Conservation (phyloP, 768 basidiomycete genomes). For the Fomitopsis serialis region DNA sequence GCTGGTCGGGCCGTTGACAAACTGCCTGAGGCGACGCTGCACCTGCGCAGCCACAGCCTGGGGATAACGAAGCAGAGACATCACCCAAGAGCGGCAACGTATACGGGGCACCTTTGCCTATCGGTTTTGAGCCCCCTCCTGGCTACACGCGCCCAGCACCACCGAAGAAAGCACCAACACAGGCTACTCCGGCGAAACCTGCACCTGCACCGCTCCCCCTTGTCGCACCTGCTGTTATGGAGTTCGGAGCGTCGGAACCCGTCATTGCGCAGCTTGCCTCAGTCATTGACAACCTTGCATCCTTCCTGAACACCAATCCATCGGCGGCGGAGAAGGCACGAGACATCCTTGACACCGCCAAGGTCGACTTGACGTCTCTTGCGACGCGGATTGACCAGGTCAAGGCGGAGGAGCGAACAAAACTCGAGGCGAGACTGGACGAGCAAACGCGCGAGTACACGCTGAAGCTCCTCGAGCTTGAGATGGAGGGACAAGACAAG, state of each 20-base stretch:
- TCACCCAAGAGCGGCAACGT: slow-evolving; percentile 28
- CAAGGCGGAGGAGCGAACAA: slow-evolving; percentile 71
- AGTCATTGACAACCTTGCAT: slow-evolving; percentile 88
- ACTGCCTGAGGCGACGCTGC: slow-evolving; percentile 19
- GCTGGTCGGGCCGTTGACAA: slow-evolving; percentile 33
- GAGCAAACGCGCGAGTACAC: slow-evolving; percentile 84
- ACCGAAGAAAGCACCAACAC: slow-evolving; percentile 31
- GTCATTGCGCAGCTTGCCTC: slow-evolving; percentile 87
- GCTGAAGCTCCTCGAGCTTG: slow-evolving; percentile 71
- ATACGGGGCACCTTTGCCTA: slow-evolving; percentile 73
- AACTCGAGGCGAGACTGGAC: slow-evolving; percentile 63
- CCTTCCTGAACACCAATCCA: slow-evolving; percentile 75
- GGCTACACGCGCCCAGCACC: slow-evolving; percentile 69
- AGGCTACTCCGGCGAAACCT: slow-evolving; percentile 23
- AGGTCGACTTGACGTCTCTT: slow-evolving; percentile 74
- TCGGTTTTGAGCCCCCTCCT: slow-evolving; percentile 92
- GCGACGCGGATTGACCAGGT: slow-evolving; percentile 72
- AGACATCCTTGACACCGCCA: slow-evolving; percentile 74
- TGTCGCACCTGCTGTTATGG: slow-evolving; percentile 74
- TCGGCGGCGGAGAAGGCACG: slow-evolving; percentile 60
- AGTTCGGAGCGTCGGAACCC: slow-evolving; percentile 76
- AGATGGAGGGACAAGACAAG: slow-evolving; percentile 82
- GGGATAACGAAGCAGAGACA: slow-evolving; percentile 11
- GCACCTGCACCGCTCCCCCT: slow-evolving; percentile 57
- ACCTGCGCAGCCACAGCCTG: slow-evolving; percentile 22